phyloP scores from a whole-genome alignment of 352 stramenopile species.

The Phytophthora tubulina region DNA sequence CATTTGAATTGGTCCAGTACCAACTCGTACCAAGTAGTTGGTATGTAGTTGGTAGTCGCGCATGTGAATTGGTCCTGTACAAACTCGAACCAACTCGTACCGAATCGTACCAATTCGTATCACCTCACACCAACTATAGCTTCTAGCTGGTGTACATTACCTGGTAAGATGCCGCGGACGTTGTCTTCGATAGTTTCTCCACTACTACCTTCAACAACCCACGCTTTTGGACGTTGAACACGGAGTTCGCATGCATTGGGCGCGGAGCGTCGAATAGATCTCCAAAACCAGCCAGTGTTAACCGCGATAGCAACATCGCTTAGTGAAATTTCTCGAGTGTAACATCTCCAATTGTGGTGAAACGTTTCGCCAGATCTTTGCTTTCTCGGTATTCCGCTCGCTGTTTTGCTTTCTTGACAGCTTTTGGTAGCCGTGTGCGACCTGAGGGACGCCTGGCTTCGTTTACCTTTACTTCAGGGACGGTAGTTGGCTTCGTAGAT shows the following conservation, averaged over 20 bases:
- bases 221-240: conserved; percentile 2
- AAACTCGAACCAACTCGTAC: too few relatives aligned
- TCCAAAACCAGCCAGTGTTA: background rate
- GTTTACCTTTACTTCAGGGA: background rate
- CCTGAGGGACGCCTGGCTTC: background rate
- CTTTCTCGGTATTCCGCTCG: background rate
- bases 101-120: background rate
- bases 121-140: background rate
- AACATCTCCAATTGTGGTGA: background rate
- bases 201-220: background rate
- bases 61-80: too few relatives aligned
- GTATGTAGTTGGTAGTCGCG: too few relatives aligned
- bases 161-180: conserved; percentile 1
- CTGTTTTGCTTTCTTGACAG: background rate
- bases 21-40: too few relatives aligned
- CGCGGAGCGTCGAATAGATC: background rate
- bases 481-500: too few relatives aligned
- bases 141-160: background rate
- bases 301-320: background rate
- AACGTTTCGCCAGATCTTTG: background rate
- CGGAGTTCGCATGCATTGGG: background rate
- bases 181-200: background rate
- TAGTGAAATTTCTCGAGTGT: background rate
- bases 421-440: background rate
- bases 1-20: too few relatives aligned